Base-by-base conservation (phyloP, 1,284 basidiomycete genomes). In the Hortiboletus rubellus region DNA sequence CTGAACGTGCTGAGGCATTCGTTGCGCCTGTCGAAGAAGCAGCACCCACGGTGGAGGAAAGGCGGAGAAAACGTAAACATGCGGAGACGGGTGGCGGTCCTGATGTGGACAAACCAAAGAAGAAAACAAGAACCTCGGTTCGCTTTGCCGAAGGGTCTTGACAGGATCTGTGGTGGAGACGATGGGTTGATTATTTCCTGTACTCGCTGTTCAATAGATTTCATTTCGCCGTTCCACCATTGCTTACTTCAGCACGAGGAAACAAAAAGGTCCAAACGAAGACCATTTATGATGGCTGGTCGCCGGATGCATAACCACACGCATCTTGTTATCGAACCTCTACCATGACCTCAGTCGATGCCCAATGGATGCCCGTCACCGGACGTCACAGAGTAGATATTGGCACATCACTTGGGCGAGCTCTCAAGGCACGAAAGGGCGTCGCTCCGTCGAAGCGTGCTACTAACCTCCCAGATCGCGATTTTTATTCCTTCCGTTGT, bases 1-100 rank as follows among this genome's bases (percentile, higher is more conserved):
- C 84, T 33, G 86, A 90, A 71, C 86, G 94, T 38, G 91, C 91
- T 58, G 87, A 92, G 72, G 91, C 83, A 2, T 96, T 91, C 57
- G 78, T 94, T 52, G 92, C 94, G 5, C 94, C 94, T 2, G 78
- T 74, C 18, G 94, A 96, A 71, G 77, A 78, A 18, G 82, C 79
- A 2, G 89, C 81, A 27, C 85, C 83, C 2, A 88, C 86, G 0
- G 83, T 94, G 24, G 88, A 90, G 66, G 91, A 94, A 70, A 92
- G 91, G 68, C 79, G 83, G 63, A 85, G 83, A 64, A 85, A 85
- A 65, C 79, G 82, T 55, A 83, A 82, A 64, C 65, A 54, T 45
- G 49, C 55, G n/a, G 66, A 71, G 47, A 60, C 58, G 17, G 51
- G 54, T n/a, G 59, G 50, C 17, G 51, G 27, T 31, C 52, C 57